Percentiles rank a stretch among this genome's conserved stretches.
These are phyloP conservation scores for Neocatenulostroma microsporum DNA, from an alignment of 2,329 filamentous ascomycete species.

Conservation along the genomic window DNA sequence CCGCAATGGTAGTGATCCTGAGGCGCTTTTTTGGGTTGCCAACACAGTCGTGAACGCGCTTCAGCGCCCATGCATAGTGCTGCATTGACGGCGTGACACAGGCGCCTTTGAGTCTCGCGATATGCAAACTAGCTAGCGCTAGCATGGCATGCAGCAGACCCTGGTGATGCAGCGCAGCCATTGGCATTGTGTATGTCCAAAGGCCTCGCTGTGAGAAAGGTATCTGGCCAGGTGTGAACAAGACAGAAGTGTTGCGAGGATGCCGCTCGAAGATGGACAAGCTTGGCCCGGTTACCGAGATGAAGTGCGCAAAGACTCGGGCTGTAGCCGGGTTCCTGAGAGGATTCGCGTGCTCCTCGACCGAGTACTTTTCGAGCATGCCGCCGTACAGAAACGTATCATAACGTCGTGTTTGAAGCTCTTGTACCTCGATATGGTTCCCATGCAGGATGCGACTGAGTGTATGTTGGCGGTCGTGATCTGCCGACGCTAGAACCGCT, in stretches of 20 bases:
- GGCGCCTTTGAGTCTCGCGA: constrained; percentile 68
- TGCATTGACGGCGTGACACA: constrained; percentile 75
- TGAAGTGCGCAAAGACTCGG: constrained; percentile 82
- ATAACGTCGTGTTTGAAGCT: constrained; percentile 32
- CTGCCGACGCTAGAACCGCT: constrained; percentile 9
- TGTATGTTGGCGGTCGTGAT: constrained; percentile 16
- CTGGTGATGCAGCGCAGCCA: constrained; percentile 76
- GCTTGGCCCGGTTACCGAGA: constrained; percentile 76
- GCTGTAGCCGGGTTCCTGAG: constrained; percentile 73
- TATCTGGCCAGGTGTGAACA: constrained; percentile 55
- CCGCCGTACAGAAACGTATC: constrained; percentile 42
- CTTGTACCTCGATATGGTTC: constrained; percentile 22
- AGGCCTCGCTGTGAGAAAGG: constrained; percentile 53
- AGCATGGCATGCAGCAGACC: constrained; percentile 85
- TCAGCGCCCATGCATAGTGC: constrained; percentile 82
- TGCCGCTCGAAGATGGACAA: constrained; percentile 84
- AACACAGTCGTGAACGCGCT: constrained; percentile 69
- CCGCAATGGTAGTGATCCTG: constrained; percentile 76
- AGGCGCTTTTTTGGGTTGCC: constrained; percentile 60
- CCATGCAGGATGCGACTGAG: constrained; percentile 21
- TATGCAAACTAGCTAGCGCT: constrained; percentile 77
- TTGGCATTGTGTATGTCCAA: constrained; percentile 71
- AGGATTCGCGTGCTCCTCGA: constrained; percentile 50
- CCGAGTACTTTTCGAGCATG: constrained; percentile 38
- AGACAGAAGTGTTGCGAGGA: constrained; percentile 61